Conservation (phyloP, 352 stramenopile species). For the Salisapilia sapeloensis region DNA sequence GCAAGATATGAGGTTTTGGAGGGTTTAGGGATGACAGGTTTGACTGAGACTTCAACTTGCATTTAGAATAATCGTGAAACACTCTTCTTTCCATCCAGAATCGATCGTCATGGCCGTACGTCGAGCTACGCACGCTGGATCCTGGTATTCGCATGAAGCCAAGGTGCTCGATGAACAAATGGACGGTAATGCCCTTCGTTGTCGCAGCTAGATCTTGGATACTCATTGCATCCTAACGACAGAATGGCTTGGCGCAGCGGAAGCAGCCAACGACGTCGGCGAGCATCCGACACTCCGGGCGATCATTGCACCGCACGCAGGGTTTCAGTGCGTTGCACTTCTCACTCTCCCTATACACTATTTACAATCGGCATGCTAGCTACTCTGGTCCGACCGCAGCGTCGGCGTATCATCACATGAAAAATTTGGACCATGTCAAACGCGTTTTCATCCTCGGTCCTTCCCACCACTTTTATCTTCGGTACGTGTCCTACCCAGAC, state of each 20-base stretch:
- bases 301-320: conserved; percentile 79
- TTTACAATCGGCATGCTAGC: conserved; percentile 7
- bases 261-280: conserved; percentile 14
- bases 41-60: no score
- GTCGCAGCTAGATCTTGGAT: conserved; percentile 4
- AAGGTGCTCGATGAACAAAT: conserved; percentile 28
- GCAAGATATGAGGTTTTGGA: no score
- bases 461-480: conserved; percentile 93
- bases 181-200: conserved; percentile 1
- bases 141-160: conserved; percentile 67
- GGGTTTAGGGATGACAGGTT: no score
- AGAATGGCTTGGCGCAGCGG: conserved; percentile 38
- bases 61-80: no score
- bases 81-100: no score
- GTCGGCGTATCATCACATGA: conserved; percentile 84
- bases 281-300: conserved; percentile 28
- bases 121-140: conserved; percentile 58
- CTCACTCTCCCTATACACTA: conserved; percentile 1
- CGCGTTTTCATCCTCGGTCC: conserved; percentile 89
- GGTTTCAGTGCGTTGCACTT: conserved; percentile 31
- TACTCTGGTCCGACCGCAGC: conserved; percentile 91
- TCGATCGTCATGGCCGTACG: conserved; percentile 28
- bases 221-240: not conserved
- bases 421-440: conserved; percentile 43
- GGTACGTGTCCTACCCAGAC: conserved; percentile 21